Percentiles rank a stretch among this genome's conserved stretches.
These are phyloP conservation scores for rapeseed (Brassica napus) DNA, from an alignment of 345 rosid genomes.

Conservation along the genomic window DNA sequence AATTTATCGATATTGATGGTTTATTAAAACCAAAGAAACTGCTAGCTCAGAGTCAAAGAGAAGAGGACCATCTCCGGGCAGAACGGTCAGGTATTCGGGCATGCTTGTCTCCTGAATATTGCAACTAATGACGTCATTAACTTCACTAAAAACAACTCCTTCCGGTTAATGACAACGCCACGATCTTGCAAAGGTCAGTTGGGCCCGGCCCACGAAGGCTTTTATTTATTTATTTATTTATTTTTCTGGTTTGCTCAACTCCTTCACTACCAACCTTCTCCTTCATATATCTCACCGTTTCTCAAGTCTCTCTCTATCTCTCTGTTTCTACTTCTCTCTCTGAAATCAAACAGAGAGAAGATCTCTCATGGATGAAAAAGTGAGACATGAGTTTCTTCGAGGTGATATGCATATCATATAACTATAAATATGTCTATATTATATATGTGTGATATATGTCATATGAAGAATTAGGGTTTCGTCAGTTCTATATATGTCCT, in stretches of 20 bases:
- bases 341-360: conserved; percentile 40
- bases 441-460: not conserved
- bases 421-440: not conserved
- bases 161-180: conserved; percentile 30
- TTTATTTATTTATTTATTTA: not conserved
- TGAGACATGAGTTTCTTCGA: conserved; percentile 16
- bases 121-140: conserved; percentile 24
- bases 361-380: conserved; percentile 12
- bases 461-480: conserved; percentile 18
- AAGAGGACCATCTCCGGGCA: conserved; percentile 31
- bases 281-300: conserved; percentile 8
- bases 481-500: conserved; percentile 9
- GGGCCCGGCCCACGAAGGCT: conserved; percentile 43
- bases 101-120: conserved; percentile 24
- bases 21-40: conserved; percentile 19
- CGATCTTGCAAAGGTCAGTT: conserved; percentile 14
- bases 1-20: not conserved
- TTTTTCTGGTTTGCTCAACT: not conserved
- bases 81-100: conserved; percentile 38
- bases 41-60: not conserved
- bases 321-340: conserved; percentile 12
- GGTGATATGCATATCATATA: conserved; percentile 39
- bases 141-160: not conserved
- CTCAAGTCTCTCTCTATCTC: conserved; percentile 16
- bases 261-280: conserved; percentile 8